Percentiles rank a stretch among this genome's conserved stretches.
phyloP scores from a whole-genome alignment of 495 filamentous ascomycete genomes.

The Talaromyces wortmannii region DNA sequence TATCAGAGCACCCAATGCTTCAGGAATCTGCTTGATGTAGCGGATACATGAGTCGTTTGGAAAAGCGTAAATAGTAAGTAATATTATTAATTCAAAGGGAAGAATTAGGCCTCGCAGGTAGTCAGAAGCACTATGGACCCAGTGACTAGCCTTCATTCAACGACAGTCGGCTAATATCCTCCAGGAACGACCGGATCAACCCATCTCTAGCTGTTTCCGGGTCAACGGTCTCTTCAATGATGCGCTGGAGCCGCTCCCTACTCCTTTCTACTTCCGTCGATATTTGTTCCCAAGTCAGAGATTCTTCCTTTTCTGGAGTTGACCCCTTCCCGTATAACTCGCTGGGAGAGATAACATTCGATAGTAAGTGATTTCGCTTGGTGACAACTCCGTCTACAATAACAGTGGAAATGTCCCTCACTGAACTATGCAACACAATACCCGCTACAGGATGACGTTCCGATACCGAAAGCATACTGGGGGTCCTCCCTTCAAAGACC shows the following conservation, averaged over 20 bases:
- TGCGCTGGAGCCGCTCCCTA: neutral
- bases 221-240: neutral
- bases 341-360: neutral
- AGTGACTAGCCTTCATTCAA: neutral
- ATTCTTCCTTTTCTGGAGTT: neutral
- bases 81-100: neutral
- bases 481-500: neutral
- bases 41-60: neutral
- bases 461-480: neutral
- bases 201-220: neutral
- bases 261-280: neutral
- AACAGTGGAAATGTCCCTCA: constrained; percentile 38
- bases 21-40: neutral
- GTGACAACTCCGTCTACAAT: constrained; percentile 32
- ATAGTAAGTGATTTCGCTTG: neutral
- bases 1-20: neutral
- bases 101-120: neutral
- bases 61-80: neutral
- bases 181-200: neutral
- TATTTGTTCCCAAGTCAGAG: neutral
- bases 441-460: constrained; percentile 30
- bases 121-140: neutral
- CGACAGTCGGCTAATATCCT: neutral
- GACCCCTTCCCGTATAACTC: neutral
- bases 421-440: constrained; percentile 33